Evolutionary conservation across 2,329 filamentous ascomycete genomes (phyloP).

Genomic region (Pestalotiopsis sp.): DNA sequence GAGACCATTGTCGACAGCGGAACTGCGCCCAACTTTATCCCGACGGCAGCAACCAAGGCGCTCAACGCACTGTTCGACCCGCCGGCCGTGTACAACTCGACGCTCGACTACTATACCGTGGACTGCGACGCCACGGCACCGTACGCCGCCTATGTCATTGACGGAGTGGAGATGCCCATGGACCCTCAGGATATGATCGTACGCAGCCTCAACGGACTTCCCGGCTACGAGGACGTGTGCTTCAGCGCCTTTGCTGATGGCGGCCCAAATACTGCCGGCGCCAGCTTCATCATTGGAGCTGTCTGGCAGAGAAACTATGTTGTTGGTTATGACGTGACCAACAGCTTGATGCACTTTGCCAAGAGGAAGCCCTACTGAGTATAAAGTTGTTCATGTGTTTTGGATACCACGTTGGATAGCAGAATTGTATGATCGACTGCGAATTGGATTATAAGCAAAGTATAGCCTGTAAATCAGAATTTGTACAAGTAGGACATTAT

Average conservation of each 20-base stretch:
- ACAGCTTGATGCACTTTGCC: conserved; percentile 21
- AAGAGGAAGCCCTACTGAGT: conserved; percentile 17
- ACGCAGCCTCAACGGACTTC: conserved; percentile 20
- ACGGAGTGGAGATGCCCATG: conserved; percentile 18
- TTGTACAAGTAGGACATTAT: too few relatives aligned
- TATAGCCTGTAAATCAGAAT: too few relatives aligned
- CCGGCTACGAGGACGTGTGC: conserved; percentile 22
- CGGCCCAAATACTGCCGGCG: conserved; percentile 12
- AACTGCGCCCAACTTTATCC: conserved; percentile 14
- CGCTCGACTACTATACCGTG: conserved; percentile 10
- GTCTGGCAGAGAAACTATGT: conserved; percentile 23
- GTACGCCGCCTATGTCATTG: conserved; percentile 15
- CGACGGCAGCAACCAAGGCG: conserved; percentile 4
- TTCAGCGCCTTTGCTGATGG: conserved; percentile 19
- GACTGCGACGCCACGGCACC: conserved; percentile 9
- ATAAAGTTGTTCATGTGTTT: neutral
- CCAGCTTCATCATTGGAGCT: conserved; percentile 17
- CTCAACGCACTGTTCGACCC: conserved; percentile 13
- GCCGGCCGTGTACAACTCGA: conserved; percentile 12
- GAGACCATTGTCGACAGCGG: conserved; percentile 14
- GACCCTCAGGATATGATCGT: conserved; percentile 21
- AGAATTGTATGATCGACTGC: neutral
- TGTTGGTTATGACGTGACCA: conserved; percentile 20
- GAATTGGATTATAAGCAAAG: too few relatives aligned
- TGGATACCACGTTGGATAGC: neutral